These are phyloP conservation scores for Dittrichia graveolens DNA, from an alignment of 129 eudicot species.

Conservation along the genomic window DNA sequence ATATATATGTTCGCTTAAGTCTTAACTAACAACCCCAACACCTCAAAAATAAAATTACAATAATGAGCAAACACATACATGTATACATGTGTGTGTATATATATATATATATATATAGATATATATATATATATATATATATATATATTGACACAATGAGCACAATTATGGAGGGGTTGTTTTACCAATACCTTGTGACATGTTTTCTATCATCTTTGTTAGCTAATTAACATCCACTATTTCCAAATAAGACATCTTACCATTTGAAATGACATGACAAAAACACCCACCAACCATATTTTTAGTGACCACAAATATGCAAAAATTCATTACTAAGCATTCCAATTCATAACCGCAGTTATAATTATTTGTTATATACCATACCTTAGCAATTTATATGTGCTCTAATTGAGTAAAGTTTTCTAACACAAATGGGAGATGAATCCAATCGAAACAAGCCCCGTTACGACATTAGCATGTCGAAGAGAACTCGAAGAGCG, in stretches of 20 bases:
- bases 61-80: too few relatives aligned
- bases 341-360: slow-evolving; percentile 2
- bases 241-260: slow-evolving; percentile 45
- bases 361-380: not conserved
- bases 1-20: too few relatives aligned
- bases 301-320: slow-evolving; percentile 16
- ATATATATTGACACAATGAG: too few relatives aligned
- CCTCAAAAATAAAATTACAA: too few relatives aligned
- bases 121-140: too few relatives aligned
- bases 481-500: slow-evolving; percentile 61
- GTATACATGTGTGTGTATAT: too few relatives aligned
- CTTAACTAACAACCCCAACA: too few relatives aligned
- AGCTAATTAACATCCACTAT: slow-evolving; percentile 28
- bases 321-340: slow-evolving; percentile 27
- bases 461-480: slow-evolving; percentile 63
- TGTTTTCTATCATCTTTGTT: slow-evolving; percentile 19
- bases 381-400: not conserved
- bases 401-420: slow-evolving; percentile 1
- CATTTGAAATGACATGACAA: slow-evolving; percentile 34
- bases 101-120: too few relatives aligned
- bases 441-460: slow-evolving; percentile 40
- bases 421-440: slow-evolving; percentile 47
- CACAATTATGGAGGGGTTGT: too few relatives aligned
- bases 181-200: too few relatives aligned
- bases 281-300: slow-evolving; percentile 40